Evolutionary conservation across 2,329 filamentous ascomycete genomes (phyloP).

Genomic region (Paraphaeosphaeria sporulosa): DNA sequence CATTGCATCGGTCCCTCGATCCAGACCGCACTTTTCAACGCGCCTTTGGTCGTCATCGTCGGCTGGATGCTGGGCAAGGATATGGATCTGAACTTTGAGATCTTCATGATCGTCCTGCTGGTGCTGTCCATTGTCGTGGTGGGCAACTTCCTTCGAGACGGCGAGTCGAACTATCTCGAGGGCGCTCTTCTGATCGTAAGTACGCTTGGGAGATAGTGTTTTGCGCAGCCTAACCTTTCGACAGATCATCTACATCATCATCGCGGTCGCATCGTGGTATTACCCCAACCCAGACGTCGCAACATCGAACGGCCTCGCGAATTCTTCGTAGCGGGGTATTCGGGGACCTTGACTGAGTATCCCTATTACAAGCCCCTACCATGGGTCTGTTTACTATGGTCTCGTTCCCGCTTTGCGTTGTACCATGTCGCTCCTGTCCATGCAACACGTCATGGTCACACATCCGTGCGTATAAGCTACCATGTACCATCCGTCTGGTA

Average conservation of each 20-base stretch:
- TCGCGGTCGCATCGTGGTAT: conserved; percentile 68
- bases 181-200: conserved; percentile 74
- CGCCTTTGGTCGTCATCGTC: conserved; percentile 81
- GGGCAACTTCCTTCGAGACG: conserved; percentile 85
- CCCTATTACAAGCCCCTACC: neutral
- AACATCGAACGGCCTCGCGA: conserved; percentile 34
- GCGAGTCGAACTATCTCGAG: conserved; percentile 90
- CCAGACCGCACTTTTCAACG: conserved; percentile 89
- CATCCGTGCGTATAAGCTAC: no score
- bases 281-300: conserved; percentile 60
- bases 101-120: conserved; percentile 84
- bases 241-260: conserved; percentile 67
- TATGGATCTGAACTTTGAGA: conserved; percentile 85
- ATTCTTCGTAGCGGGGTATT: neutral
- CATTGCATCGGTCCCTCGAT: conserved; percentile 88
- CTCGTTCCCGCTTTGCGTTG: neutral
- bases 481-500: no score
- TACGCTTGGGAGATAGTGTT: neutral
- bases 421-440: neutral
- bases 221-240: neutral
- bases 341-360: neutral
- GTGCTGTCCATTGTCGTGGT: conserved; percentile 86
- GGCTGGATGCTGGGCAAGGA: conserved; percentile 76
- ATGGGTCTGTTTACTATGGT: neutral
- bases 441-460: no score